Conservation (phyloP, 2,329 filamentous ascomycete species). For the Epichloe gansuensis region DNA sequence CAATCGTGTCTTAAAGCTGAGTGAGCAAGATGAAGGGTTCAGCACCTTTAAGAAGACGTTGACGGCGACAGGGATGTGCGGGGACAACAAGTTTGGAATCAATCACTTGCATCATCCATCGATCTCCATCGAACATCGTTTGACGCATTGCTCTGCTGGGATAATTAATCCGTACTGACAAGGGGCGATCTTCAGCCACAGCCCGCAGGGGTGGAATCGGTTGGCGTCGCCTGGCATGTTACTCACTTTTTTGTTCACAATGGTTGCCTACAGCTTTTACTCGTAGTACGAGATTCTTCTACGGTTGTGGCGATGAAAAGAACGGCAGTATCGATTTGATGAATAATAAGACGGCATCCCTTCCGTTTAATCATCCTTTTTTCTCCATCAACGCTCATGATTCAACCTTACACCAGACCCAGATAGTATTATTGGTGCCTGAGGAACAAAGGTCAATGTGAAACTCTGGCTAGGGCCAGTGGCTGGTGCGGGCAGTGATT, state of each 20-base stretch:
- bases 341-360: too few relatives aligned
- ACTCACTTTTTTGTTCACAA: not conserved
- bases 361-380: too few relatives aligned
- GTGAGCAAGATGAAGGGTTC: not conserved
- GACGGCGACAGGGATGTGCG: not conserved
- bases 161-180: too few relatives aligned
- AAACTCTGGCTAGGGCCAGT: not conserved
- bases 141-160: not conserved
- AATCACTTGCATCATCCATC: conserved; percentile 2
- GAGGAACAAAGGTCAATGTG: conserved; percentile 2
- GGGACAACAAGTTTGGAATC: conserved; percentile 7
- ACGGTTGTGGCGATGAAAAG: too few relatives aligned
- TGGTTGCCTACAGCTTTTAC: not conserved
- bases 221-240: not conserved
- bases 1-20: not conserved
- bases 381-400: not conserved
- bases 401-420: not conserved
- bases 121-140: not conserved
- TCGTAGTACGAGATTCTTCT: too few relatives aligned
- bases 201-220: not conserved
- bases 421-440: conserved; percentile 6
- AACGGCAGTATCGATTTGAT: too few relatives aligned
- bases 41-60: not conserved
- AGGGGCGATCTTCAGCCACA: not conserved
- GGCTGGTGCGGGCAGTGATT: not conserved